phyloP scores from a whole-genome alignment of 768 basidiomycete species.

The Kwoniella newhampshirensis region DNA sequence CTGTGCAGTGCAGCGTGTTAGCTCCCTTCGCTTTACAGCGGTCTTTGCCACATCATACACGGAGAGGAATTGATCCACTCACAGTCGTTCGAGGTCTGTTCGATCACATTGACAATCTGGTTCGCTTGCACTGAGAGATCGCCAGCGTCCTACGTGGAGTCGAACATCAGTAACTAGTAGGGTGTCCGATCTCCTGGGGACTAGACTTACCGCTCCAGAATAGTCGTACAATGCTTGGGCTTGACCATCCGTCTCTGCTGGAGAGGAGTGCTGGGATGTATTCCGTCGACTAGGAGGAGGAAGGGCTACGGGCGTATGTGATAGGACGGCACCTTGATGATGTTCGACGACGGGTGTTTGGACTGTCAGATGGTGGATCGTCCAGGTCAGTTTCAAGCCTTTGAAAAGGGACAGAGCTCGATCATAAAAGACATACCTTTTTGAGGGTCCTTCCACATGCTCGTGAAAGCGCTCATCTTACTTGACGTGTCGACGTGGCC shows the following conservation, averaged over 20 bases:
- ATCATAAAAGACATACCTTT: slow-evolving; percentile 35
- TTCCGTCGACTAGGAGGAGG: slow-evolving; percentile 32
- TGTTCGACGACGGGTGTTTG: slow-evolving; percentile 18
- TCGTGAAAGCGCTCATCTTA: slow-evolving; percentile 35
- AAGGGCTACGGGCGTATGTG: slow-evolving; percentile 5
- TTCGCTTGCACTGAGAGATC: slow-evolving; percentile 37
- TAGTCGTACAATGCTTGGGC: slow-evolving; percentile 46
- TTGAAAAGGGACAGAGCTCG: background rate
- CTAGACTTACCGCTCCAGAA: slow-evolving; percentile 27
- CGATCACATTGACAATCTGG: slow-evolving; percentile 42
- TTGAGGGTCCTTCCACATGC: slow-evolving; percentile 41
- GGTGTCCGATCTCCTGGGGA: too few species aligned
- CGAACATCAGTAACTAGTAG: too few species aligned
- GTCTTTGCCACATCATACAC: too few species aligned
- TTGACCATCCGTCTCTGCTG: slow-evolving; percentile 23
- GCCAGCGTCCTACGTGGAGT: slow-evolving; percentile 22
- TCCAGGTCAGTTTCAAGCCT: background rate
- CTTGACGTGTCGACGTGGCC: slow-evolving; percentile 37
- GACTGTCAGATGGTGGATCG: background rate
- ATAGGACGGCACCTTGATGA: slow-evolving; percentile 18
- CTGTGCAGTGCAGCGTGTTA: slow-evolving; percentile 12
- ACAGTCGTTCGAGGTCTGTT: slow-evolving; percentile 47
- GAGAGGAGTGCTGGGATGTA: slow-evolving; percentile 11
- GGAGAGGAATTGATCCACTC: too few species aligned
- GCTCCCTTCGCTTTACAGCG: too few species aligned